Evolutionary conservation across 2,329 filamentous ascomycete genomes (phyloP), one percentile per base, ranked within the genome.

Genomic region (Fusarium fracticaudum): DNA sequence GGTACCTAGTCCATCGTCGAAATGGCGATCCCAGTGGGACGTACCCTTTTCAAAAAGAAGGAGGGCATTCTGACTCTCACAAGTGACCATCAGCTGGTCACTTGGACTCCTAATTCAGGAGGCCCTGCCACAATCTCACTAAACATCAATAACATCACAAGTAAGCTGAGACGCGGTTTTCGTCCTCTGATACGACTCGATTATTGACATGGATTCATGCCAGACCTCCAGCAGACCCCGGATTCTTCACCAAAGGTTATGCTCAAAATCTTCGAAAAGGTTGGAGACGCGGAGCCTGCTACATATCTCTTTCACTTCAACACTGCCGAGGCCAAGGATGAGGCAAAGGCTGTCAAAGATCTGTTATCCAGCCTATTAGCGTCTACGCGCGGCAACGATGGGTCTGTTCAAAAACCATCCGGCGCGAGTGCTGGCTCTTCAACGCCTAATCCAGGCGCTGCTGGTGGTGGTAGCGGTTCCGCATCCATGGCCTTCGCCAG

Each of bases 171-270:
- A 17, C 17, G 41, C 18, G 37, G 31, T 44, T 57, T 33, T 12
- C 29, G 4, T 48, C 33, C 18, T 45, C 15, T 29, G 24, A 6
- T 43, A 45, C n/a, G 26, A 18, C 35, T 53, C n/a, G 24, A 33
- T 43, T n/a, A 44, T 65, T 74, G 35, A 74, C 60, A 31, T 62
- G 31, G 66, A 57, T 31, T 15, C 26, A 12, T 22, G 12, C 15
- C 17, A 96, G 94, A 98, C 84, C 90, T 99, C 55, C 96, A 99
- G 83, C 96, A 98, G 82, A 98, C 96, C 2, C 95, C 96, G 18
- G 94, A 94, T 69, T 91, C 88, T n/a, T 91, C 91, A 41, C 87
- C 94, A 24, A 98, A 98, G 86, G 95, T 97, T 60, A 98, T 98
- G 88, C 89, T 98, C 68, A 98, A 96, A 82, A 92, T 99, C 63